These are phyloP conservation scores for Fusarium chaquense DNA, from an alignment of 2,329 filamentous ascomycete genomes.

Conservation along the genomic window DNA sequence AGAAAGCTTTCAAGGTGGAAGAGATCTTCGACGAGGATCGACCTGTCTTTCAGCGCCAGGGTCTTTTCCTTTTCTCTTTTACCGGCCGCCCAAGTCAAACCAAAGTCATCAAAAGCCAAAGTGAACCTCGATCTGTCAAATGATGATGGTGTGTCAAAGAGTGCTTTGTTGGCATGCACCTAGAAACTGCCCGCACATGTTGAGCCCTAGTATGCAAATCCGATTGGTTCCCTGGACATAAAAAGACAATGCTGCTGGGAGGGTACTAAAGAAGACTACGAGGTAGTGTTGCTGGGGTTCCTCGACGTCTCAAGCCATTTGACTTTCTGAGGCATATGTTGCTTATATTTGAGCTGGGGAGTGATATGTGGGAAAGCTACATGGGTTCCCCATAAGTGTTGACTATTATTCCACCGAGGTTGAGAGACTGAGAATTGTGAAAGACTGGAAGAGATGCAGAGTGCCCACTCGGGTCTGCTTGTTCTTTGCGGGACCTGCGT, in stretches of 20 bases:
- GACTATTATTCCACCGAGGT: slow-evolving; percentile 21
- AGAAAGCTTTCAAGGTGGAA: slow-evolving; percentile 72
- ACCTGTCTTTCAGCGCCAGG: slow-evolving; percentile 67
- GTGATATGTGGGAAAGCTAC: slow-evolving; percentile 11
- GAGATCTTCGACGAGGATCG: slow-evolving; percentile 73
- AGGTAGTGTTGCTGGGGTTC: slow-evolving; percentile 27
- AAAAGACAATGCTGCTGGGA: slow-evolving; percentile 5
- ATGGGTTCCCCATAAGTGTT: slow-evolving; percentile 13
- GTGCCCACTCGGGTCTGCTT: not conserved
- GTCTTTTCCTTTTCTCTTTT: slow-evolving; percentile 72
- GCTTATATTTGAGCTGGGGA: slow-evolving; percentile 6
- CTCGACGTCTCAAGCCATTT: slow-evolving; percentile 20
- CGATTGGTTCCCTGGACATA: slow-evolving; percentile 9
- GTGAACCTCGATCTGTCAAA: slow-evolving; percentile 33
- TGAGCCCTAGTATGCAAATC: slow-evolving; percentile 9
- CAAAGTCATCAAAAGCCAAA: slow-evolving; percentile 29
- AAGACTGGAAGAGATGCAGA: slow-evolving; percentile 15
- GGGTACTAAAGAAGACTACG: slow-evolving; percentile 30
- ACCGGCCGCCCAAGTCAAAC: slow-evolving; percentile 53
- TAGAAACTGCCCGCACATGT: slow-evolving; percentile 7
- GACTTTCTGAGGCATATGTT: slow-evolving; percentile 6
- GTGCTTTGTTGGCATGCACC: slow-evolving; percentile 28
- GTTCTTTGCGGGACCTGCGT: slow-evolving; percentile 23
- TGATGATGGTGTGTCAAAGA: slow-evolving; percentile 33
- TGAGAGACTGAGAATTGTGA: slow-evolving; percentile 10